A percentile compares a stretch with the other conserved stretches of the same genome.
Conservation (phyloP, 129 eudicot genomes). For the Helianthus tuberosus region DNA sequence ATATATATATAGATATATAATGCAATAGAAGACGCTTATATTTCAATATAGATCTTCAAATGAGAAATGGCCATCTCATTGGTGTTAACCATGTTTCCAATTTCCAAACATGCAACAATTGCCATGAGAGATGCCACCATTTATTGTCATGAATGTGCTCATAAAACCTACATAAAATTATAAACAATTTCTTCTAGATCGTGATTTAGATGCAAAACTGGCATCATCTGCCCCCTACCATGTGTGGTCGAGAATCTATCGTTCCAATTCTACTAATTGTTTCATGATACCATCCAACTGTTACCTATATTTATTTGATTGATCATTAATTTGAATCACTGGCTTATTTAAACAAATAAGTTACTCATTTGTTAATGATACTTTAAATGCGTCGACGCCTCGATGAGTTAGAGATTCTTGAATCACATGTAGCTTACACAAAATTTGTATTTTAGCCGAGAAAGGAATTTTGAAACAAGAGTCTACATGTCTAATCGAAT, state of each 20-base stretch:
- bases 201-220: constrained; percentile 34
- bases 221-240: constrained; percentile 26
- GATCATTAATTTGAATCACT: no score
- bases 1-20: no score
- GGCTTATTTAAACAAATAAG: no score
- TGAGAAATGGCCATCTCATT: constrained; percentile 36
- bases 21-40: no score
- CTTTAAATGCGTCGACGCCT: no score
- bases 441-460: no score
- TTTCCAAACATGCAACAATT: constrained; percentile 23
- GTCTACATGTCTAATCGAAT: no score
- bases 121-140: constrained; percentile 33
- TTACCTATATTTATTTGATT: not conserved
- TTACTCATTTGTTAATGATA: no score
- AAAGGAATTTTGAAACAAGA: no score
- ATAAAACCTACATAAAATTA: not conserved
- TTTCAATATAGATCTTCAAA: constrained; percentile 21
- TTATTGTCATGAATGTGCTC: constrained; percentile 20
- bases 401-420: no score
- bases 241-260: constrained; percentile 13
- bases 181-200: constrained; percentile 15
- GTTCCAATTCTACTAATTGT: no score
- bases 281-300: not conserved
- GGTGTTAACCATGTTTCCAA: constrained; percentile 27
- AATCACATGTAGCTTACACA: no score